A percentile compares a stretch with the other conserved stretches of the same genome.
Evolutionary conservation across 768 basidiomycete species (phyloP).

Genomic region (Cyathus striatus): DNA sequence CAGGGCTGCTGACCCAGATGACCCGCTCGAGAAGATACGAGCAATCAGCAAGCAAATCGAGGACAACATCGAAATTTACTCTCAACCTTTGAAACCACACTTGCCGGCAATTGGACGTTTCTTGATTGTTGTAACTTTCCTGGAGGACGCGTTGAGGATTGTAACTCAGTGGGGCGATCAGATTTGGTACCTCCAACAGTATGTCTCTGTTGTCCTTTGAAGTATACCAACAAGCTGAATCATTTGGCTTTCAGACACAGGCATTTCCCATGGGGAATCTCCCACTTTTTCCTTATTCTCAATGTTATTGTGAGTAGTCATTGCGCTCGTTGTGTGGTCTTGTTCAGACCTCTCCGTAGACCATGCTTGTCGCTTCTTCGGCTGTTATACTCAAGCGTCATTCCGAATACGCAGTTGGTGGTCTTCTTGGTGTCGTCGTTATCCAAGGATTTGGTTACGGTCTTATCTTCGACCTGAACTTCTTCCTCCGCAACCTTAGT

Average conservation of each 20-base stretch:
- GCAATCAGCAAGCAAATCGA: conserved; percentile 73
- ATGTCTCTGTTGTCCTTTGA: conserved; percentile 21
- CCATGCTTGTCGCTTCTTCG: conserved; percentile 82
- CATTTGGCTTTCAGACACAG: conserved; percentile 61
- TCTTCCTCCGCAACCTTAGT: conserved; percentile 98
- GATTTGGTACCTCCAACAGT: conserved; percentile 97
- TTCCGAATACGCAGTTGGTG: conserved; percentile 86
- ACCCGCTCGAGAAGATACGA: conserved; percentile 75
- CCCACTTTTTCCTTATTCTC: conserved; percentile 85
- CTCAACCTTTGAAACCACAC: conserved; percentile 90
- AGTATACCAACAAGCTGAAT: conserved; percentile 3
- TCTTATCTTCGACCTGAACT: conserved; percentile 98
- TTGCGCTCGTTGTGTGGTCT: not conserved
- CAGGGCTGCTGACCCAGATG: conserved; percentile 76
- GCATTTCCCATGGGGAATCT: conserved; percentile 92
- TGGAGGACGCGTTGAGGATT: conserved; percentile 95
- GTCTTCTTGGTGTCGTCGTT: conserved; percentile 86
- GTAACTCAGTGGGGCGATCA: conserved; percentile 95
- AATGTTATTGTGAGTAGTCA: conserved; percentile 78
- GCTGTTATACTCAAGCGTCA: conserved; percentile 84
- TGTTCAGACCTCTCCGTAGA: conserved; percentile 37
- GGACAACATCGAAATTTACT: conserved; percentile 88
- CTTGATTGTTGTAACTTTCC: conserved; percentile 95
- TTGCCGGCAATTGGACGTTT: conserved; percentile 94
- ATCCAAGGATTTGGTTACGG: conserved; percentile 98